Conservation (phyloP, 176 grass and related monocot species). For the Triticum turgidum region DNA sequence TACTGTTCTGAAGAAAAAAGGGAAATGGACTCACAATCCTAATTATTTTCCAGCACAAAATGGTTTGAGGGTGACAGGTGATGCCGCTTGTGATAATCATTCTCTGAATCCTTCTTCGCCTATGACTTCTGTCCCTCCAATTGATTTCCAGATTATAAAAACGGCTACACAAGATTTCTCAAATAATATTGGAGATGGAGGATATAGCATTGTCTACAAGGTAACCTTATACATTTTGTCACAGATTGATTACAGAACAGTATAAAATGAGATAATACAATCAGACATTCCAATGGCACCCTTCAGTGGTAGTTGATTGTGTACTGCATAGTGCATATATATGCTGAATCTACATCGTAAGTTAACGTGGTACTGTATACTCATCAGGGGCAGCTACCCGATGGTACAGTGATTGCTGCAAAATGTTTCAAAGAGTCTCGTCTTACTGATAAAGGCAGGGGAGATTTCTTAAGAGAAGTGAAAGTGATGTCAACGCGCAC, state of each 20-base stretch:
- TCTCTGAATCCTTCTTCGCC: background rate
- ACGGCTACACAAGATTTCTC: background rate
- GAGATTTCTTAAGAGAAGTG: background rate
- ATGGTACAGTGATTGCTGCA: background rate
- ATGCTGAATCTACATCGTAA: too few species aligned
- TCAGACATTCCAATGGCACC: background rate
- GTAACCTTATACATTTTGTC: background rate
- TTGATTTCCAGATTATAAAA: background rate
- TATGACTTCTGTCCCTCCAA: background rate
- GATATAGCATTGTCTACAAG: constrained; percentile 23
- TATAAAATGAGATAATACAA: background rate
- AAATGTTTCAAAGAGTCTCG: background rate
- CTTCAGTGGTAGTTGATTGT: background rate
- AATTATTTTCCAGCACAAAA: too few species aligned
- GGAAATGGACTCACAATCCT: too few species aligned
- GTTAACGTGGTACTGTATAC: too few species aligned
- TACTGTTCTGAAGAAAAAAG: too few species aligned
- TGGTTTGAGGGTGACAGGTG: too few species aligned
- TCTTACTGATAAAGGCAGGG: background rate
- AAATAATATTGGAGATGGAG: background rate
- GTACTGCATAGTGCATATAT: too few species aligned
- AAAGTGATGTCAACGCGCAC: background rate
- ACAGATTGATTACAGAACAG: too few species aligned
- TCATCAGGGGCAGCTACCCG: too few species aligned
- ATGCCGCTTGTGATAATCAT: too few species aligned